Conservation (phyloP, 495 filamentous ascomycete genomes). For the Neurospora hispaniola region DNA sequence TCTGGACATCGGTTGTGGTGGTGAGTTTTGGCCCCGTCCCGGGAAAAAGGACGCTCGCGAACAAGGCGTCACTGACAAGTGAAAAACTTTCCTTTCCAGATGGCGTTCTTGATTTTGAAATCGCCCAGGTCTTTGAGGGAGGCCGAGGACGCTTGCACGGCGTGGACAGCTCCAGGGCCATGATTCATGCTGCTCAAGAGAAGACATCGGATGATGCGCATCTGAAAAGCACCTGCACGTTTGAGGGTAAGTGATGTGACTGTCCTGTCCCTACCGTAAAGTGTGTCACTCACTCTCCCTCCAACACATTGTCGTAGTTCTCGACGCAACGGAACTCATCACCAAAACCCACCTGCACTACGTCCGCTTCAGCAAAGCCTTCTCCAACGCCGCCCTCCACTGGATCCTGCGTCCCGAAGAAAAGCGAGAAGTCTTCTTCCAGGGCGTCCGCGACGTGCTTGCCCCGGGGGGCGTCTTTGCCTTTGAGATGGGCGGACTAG, state of each 20-base stretch:
- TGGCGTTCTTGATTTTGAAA: slow-evolving; percentile 50
- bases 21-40: slow-evolving; percentile 16
- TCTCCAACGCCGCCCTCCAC: slow-evolving; percentile 72
- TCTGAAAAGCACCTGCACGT: slow-evolving; percentile 25
- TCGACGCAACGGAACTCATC: slow-evolving; percentile 25
- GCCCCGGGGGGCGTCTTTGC: slow-evolving; percentile 49
- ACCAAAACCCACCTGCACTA: slow-evolving; percentile 13
- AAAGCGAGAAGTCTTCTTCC: slow-evolving; percentile 30
- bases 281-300: neutral
- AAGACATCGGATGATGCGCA: slow-evolving; percentile 8
- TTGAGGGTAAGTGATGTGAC: slow-evolving; percentile 25
- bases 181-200: slow-evolving; percentile 48
- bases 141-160: slow-evolving; percentile 44
- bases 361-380: slow-evolving; percentile 47
- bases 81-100: slow-evolving; percentile 23
- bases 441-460: slow-evolving; percentile 37
- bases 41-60: neutral
- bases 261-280: neutral
- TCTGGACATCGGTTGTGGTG: slow-evolving; percentile 68
- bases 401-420: slow-evolving; percentile 52
- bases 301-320: slow-evolving; percentile 13
- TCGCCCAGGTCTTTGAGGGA: slow-evolving; percentile 33
- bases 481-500: slow-evolving; percentile 66
- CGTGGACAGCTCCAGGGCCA: slow-evolving; percentile 52
- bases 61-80: neutral